These are phyloP conservation scores for Lyophyllum atratum DNA, from an alignment of 768 basidiomycete genomes.

Conservation along the genomic window DNA sequence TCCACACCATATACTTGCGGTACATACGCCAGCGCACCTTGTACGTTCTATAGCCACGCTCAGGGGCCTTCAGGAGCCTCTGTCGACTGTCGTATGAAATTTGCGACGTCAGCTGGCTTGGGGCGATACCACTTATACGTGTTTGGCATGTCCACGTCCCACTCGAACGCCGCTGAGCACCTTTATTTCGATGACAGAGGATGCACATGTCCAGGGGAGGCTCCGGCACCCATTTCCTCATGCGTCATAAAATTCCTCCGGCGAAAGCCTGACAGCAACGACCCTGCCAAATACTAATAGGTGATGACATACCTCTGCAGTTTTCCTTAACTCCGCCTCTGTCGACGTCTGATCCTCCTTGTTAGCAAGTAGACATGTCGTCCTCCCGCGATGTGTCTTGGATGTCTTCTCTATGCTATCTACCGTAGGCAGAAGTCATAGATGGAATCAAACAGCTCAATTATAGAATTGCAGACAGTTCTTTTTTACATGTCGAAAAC, in stretches of 20 bases:
- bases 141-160: slow-evolving; percentile 2
- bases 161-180: slow-evolving; percentile 1
- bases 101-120: slow-evolving; percentile 4
- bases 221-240: slow-evolving; percentile 14
- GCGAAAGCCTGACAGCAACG: slow-evolving; percentile 1
- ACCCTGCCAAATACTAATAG: slow-evolving; percentile 12
- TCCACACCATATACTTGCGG: neutral
- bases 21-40: neutral
- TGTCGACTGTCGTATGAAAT: neutral
- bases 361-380: neutral
- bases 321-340: slow-evolving; percentile 14
- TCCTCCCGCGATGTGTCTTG: neutral
- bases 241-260: slow-evolving; percentile 7
- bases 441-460: neutral
- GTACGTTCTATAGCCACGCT: slow-evolving; percentile 5
- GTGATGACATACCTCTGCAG: slow-evolving; percentile 9
- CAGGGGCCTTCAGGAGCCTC: slow-evolving; percentile 3
- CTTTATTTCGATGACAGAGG: neutral
- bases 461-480: neutral
- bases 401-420: neutral
- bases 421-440: neutral
- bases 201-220: slow-evolving; percentile 1
- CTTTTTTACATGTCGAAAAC: neutral
- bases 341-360: neutral
- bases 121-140: neutral